Evolutionary conservation across 306 rosid species (phyloP).

Genomic region (Vigna radiata): DNA sequence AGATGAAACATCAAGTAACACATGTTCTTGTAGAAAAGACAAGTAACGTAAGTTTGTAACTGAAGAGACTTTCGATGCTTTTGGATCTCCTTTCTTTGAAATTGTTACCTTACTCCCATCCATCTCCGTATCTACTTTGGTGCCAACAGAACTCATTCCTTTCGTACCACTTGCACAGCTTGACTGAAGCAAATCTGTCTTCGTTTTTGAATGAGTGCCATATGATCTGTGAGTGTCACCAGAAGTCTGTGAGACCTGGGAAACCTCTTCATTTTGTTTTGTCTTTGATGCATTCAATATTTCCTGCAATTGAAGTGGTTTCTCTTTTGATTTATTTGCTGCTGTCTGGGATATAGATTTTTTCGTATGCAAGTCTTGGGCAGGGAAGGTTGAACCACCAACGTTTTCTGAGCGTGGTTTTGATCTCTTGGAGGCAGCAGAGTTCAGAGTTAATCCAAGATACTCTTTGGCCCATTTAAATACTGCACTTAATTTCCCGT

Average conservation of each 20-base stretch:
- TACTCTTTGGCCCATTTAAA: conserved; percentile 75
- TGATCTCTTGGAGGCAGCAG: conserved; percentile 46
- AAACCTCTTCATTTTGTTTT: conserved; percentile 32
- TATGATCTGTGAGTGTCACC: neutral
- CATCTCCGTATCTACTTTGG: conserved; percentile 29
- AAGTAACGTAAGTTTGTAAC: conserved; percentile 13
- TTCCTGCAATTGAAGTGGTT: conserved; percentile 33
- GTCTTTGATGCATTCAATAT: conserved; percentile 33
- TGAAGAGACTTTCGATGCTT: conserved; percentile 20
- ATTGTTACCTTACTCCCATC: conserved; percentile 16
- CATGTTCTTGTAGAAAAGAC: conserved; percentile 35
- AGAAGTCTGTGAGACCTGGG: conserved; percentile 16
- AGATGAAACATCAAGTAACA: conserved; percentile 48
- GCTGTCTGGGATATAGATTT: conserved; percentile 23
- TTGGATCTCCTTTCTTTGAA: conserved; percentile 42
- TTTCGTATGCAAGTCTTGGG: conserved; percentile 37
- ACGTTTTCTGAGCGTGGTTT: conserved; percentile 36
- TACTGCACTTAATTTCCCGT: conserved; percentile 70
- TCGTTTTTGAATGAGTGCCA: conserved; percentile 22
- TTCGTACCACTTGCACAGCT: conserved; percentile 9
- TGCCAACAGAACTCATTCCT: conserved; percentile 37
- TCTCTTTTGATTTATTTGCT: conserved; percentile 18
- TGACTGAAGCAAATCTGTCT: conserved; percentile 16
- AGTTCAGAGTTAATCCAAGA: conserved; percentile 63
- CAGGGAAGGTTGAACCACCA: neutral